phyloP scores from a whole-genome alignment of 192 early-diverging fungal species.

The Entophlyctis luteolus region DNA sequence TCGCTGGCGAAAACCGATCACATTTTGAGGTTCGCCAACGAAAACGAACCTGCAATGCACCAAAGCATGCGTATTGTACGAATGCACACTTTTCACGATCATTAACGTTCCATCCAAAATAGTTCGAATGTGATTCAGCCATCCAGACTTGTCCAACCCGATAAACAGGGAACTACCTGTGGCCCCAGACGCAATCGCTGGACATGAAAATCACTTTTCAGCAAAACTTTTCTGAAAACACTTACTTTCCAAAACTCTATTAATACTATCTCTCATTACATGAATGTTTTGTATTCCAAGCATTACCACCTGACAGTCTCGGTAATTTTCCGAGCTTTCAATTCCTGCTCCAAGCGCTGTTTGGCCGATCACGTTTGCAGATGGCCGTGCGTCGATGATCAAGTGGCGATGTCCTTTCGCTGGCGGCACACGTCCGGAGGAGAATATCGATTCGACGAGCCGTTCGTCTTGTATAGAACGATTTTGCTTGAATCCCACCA shows the following conservation, averaged over 20 bases:
- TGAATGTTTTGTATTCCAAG: slow-evolving; percentile 98
- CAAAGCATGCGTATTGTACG: slow-evolving; percentile 74
- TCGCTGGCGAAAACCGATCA: slow-evolving; percentile 62
- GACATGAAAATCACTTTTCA: not conserved
- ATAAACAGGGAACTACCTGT: slow-evolving; percentile 17
- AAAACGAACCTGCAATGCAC: slow-evolving; percentile 77
- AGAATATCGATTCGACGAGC: slow-evolving; percentile 86
- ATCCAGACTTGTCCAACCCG: slow-evolving; percentile 67
- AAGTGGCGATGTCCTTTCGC: slow-evolving; percentile 53
- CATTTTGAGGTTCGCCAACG: too few relatives aligned
- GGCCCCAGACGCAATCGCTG: slow-evolving; percentile 10
- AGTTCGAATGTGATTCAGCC: slow-evolving; percentile 81
- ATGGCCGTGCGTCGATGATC: slow-evolving; percentile 94
- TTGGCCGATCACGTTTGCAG: slow-evolving; percentile 90
- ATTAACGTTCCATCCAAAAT: slow-evolving; percentile 74
- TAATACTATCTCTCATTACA: slow-evolving; percentile 88
- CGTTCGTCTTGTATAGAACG: slow-evolving; percentile 97
- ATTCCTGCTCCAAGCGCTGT: slow-evolving; percentile 89
- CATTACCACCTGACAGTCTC: slow-evolving; percentile 78
- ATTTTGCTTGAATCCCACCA: slow-evolving; percentile 92
- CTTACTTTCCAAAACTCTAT: slow-evolving; percentile 76
- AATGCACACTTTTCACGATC: slow-evolving; percentile 78
- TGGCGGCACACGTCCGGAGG: slow-evolving; percentile 48
- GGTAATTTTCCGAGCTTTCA: slow-evolving; percentile 92
- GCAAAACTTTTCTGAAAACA: not conserved